Percentiles rank a stretch among this genome's conserved stretches.
Evolutionary conservation across 192 early-diverging fungal genomes (phyloP).

Genomic region (Umbelopsis ramanniana): DNA sequence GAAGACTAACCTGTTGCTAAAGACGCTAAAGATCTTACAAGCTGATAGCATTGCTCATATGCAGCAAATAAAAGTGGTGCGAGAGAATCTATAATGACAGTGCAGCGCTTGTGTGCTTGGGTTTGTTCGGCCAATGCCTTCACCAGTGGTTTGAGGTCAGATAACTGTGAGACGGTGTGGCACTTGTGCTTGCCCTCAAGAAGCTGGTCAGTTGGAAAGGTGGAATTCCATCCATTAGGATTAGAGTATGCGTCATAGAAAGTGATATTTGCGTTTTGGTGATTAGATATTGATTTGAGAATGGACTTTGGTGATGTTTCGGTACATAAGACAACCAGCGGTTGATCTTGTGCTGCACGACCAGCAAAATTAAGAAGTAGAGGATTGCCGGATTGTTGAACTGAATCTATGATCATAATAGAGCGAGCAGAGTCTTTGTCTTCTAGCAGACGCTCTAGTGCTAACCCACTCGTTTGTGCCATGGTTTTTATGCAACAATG

Average conservation of each 20-base stretch:
- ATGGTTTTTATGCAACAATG: background rate
- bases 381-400: conserved; percentile 11
- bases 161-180: conserved; percentile 7
- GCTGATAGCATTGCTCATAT: conserved; percentile 28
- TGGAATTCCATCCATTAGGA: conserved; percentile 39
- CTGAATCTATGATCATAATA: conserved; percentile 28
- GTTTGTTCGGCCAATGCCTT: background rate
- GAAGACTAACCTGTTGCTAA: conserved; percentile 34
- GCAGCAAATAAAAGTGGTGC: conserved; percentile 30
- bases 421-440: conserved; percentile 28
- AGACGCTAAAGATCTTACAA: conserved; percentile 25
- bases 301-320: conserved; percentile 33
- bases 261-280: background rate
- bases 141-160: background rate
- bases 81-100: conserved; percentile 37
- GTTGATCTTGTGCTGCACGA: conserved; percentile 20
- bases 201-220: background rate
- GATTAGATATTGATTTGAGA: conserved; percentile 2
- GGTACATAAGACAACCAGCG: conserved; percentile 24
- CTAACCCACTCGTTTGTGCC: conserved; percentile 1
- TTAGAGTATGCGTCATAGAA: conserved; percentile 38
- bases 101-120: conserved; percentile 2
- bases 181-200: background rate
- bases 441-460: conserved; percentile 32
- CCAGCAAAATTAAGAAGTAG: conserved; percentile 17